Evolutionary conservation across 2,329 filamentous ascomycete species (phyloP), one percentile per base, ranked within the genome.

Genomic region (Phialemonium atrogriseum): DNA sequence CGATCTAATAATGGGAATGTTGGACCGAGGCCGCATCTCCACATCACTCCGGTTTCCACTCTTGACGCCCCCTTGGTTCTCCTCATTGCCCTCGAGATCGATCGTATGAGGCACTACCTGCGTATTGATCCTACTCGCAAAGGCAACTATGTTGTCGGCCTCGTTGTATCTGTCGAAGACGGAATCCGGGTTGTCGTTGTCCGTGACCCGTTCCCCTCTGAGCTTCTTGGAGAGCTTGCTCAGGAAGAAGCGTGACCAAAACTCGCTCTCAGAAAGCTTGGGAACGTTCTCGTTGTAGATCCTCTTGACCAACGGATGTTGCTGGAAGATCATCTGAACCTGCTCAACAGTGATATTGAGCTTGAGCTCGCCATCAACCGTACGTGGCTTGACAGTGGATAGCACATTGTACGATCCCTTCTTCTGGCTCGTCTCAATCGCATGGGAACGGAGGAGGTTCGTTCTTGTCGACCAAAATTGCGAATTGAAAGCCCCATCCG

Each of bases 401-500:
- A 98, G 67, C 6, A 96, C 88, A 46, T 98, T 96, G 60, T 95
- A 95, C 4, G 86, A 78, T 5, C 89, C 91, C 43, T 84, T 81
- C 45, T 79, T 82, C 61, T 98, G 93, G 37, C 76, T 78, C 34
- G 74, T 78, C 57, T 96, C 87, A 27, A 94, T 91, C 2, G 87
- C 88, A 59, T 95, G 84, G 0, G 89, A 83, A 10, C 91, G 82
- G 18, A 98, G 69, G 19, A 95, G 65, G 52, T 86, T 86, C 27
- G 88, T 73, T 27, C 93, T 73, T 2, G 86, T 85, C 2, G 86
- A 85, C 91, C 91, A 98, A 60, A 98, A 98, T 54, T 95, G 89
- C 2, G 77, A 68, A 44, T 89, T 87, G 55, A 96, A 94, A 26
- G 87, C 80, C 2, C 74, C 73, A 17, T 82, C 77, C 0, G 81